phyloP scores from a whole-genome alignment of 2,329 filamentous ascomycete species.

The Plectosphaerella sp. region DNA sequence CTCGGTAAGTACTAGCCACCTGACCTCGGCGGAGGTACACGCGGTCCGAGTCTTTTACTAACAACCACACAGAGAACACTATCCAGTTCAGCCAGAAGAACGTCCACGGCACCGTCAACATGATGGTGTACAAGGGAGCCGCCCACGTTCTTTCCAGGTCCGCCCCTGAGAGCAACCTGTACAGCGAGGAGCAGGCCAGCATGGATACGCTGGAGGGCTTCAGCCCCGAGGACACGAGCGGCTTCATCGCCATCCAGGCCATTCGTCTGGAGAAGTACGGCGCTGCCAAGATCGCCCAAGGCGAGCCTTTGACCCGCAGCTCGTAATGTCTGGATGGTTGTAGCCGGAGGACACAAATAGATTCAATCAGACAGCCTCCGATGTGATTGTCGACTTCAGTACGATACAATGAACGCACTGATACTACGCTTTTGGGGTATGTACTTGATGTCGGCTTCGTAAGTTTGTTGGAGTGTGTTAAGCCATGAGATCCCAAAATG shows the following conservation, averaged over 20 bases:
- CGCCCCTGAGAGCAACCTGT: constrained; percentile 41
- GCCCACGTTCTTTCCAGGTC: constrained; percentile 41
- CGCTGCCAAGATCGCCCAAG: no score
- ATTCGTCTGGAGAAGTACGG: constrained; percentile 42
- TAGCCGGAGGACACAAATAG: no score
- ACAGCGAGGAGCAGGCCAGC: constrained; percentile 41
- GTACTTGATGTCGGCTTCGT: no score
- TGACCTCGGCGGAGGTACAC: no score
- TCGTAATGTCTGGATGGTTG: no score
- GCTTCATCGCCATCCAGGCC: constrained; percentile 65
- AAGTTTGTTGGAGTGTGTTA: no score
- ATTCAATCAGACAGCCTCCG: no score
- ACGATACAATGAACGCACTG: no score
- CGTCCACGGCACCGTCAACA: constrained; percentile 17
- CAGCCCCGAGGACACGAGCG: constrained; percentile 34
- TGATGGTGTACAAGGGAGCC: constrained; percentile 32
- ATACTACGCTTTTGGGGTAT: no score
- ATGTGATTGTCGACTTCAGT: no score
- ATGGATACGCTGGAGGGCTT: constrained; percentile 47
- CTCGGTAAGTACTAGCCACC: background rate
- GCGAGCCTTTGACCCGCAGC: no score
- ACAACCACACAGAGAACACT: background rate
- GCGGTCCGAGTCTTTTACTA: background rate
- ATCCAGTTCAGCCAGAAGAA: constrained; percentile 9
- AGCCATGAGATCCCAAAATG: no score